Evolutionary conservation across 225 moss, liverwort and hornwort species (phyloP), one percentile per base, ranked within the genome.

Genomic region (Marchantia paleacea): DNA sequence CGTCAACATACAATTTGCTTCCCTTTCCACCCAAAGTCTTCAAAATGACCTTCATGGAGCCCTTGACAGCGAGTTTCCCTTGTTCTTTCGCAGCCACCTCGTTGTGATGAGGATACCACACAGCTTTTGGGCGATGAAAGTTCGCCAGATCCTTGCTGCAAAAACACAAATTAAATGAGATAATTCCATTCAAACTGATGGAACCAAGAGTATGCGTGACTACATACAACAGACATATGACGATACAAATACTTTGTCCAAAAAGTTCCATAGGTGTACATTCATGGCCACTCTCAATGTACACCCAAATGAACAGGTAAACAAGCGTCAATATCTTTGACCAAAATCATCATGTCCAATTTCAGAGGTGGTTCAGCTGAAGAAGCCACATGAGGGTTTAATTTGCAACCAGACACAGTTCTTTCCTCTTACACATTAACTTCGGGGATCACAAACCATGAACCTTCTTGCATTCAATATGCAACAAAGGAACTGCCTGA

Each of bases 31-130:
- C 99, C 52, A 99, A 80, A 16, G 99, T 95, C 90, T 99, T 99
- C 91, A 95, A 84, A 20, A 99, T 99, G 68, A 99, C 91, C 85
- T 95, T 95, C 95, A 99, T 94, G 51, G 92, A 85, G 26, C 99
- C 99, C 83, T 85, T 89, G 39, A 90, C 89, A 79, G 99, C 95
- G 80, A 95, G 95, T 83, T 92, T 92, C 53, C 99, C 99, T 83
- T 99, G 99, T 82, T 99, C 99, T 90, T 99, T 99, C 50, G 99
- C 99, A 84, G 99, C 99, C 78, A 99, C 99, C 84, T 99, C 99
- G 77, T 99, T 99, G 83, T 99, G 99, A 86, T 99, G 99, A 86
- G 99, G 99, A 86, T 99, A 99, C 99, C 99, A 99, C 24, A 88
- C 91, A 75, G 94, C 99, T 86, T 99, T 99, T 50, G 99, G 99